Evolutionary conservation across 2,329 filamentous ascomycete genomes (phyloP).

Genomic region (Colletotrichum zoysiae): DNA sequence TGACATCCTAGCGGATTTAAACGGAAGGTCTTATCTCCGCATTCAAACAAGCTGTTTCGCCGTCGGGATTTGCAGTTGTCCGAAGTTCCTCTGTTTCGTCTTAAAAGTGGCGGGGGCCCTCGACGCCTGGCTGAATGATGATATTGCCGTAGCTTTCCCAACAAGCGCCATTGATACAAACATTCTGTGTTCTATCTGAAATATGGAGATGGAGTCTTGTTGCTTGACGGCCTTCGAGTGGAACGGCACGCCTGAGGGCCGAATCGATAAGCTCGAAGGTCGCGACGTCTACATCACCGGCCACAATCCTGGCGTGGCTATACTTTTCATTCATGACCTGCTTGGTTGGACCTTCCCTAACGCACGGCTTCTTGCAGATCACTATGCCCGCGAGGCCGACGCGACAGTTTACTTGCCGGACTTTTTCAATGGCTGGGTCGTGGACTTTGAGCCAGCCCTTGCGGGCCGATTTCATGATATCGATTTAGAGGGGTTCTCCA

Average conservation of each 20-base stretch:
- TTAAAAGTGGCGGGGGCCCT: background rate
- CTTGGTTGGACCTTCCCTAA: slow-evolving; percentile 61
- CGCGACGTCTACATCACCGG: slow-evolving; percentile 55
- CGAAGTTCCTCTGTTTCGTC: background rate
- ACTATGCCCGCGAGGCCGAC: slow-evolving; percentile 58
- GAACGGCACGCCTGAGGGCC: slow-evolving; percentile 54
- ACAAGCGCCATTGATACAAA: no score
- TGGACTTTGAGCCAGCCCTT: slow-evolving; percentile 48
- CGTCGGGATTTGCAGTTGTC: background rate
- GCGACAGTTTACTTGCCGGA: slow-evolving; percentile 60
- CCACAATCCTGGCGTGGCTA: slow-evolving; percentile 49
- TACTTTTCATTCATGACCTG: slow-evolving; percentile 55
- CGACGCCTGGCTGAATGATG: background rate
- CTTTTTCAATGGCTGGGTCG: slow-evolving; percentile 52
- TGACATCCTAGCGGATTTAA: background rate
- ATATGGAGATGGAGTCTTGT: slow-evolving; percentile 43
- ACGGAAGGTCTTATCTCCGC: background rate
- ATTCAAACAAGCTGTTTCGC: background rate
- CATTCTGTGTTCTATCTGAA: no score
- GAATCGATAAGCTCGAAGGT: slow-evolving; percentile 48
- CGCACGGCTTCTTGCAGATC: slow-evolving; percentile 59
- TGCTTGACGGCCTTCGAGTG: slow-evolving; percentile 56
- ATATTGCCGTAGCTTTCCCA: background rate
- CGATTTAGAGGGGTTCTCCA: slow-evolving; percentile 54
- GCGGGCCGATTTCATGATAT: slow-evolving; percentile 50